phyloP scores from a whole-genome alignment of 169 alveolate species.

The Haemoproteus tartakovskyi region DNA sequence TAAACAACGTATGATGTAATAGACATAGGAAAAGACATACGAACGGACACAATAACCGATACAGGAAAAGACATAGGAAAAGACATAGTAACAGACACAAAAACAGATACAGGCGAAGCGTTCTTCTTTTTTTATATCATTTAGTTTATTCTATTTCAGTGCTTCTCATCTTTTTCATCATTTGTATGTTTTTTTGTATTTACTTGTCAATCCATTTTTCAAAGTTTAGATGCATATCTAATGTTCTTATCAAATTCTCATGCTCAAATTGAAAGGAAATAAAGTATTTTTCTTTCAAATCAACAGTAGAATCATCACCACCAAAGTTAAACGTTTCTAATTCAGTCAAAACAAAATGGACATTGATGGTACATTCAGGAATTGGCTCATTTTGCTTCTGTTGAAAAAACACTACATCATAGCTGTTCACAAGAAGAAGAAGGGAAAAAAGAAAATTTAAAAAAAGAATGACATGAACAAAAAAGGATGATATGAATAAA shows the following conservation, averaged over 20 bases:
- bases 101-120: no score
- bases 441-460: slow-evolving; percentile 1
- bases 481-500: not conserved
- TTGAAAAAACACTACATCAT: slow-evolving; percentile 31
- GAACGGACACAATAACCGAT: not conserved
- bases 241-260: slow-evolving; percentile 29
- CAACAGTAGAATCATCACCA: not conserved
- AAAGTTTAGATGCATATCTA: slow-evolving; percentile 44
- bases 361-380: slow-evolving; percentile 27
- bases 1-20: not conserved
- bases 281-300: slow-evolving; percentile 21
- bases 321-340: not conserved
- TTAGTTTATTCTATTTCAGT: not conserved
- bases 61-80: no score
- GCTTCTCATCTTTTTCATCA: not conserved
- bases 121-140: not conserved
- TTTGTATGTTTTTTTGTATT: not conserved
- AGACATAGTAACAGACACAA: not conserved
- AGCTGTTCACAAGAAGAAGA: slow-evolving; percentile 3
- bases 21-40: not conserved
- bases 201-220: slow-evolving; percentile 67
- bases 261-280: slow-evolving; percentile 51
- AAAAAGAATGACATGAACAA: not conserved
- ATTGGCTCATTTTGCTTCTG: slow-evolving; percentile 33
- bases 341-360: slow-evolving; percentile 32